A percentile compares a stretch with the other conserved stretches of the same genome.
Conservation (phyloP, 176 grass and related monocot genomes). For the Carex littledalei region DNA sequence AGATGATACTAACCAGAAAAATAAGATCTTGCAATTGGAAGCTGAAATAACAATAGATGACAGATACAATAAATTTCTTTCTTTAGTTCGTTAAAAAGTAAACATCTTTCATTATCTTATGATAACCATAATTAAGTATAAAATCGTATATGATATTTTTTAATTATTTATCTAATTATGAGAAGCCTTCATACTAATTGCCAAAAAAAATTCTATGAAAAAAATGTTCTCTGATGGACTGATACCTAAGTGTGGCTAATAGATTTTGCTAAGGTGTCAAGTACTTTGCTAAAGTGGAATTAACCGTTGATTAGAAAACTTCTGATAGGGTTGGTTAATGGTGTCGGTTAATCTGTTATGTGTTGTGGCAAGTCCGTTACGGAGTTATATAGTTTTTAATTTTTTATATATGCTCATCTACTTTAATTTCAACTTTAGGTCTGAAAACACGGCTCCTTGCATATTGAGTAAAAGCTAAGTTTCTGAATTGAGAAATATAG, state of each 20-base stretch:
- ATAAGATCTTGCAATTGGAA: no score
- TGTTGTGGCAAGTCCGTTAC: background rate
- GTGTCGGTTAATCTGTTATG: background rate
- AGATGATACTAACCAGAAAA: no score
- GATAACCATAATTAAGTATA: no score
- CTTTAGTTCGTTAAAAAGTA: no score
- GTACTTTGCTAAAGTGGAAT: background rate
- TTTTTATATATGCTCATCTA: background rate
- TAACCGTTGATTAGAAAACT: background rate
- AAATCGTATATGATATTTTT: background rate
- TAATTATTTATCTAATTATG: background rate
- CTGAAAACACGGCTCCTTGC: background rate
- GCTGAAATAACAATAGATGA: no score
- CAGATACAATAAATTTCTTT: no score
- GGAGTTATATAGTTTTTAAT: background rate
- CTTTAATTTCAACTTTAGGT: background rate
- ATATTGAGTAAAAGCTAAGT: background rate
- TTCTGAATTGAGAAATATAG: no score
- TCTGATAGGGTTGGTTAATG: background rate
- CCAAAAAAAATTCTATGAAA: no score
- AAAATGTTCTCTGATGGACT: background rate
- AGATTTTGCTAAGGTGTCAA: background rate
- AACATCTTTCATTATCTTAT: no score
- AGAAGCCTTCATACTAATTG: no score
- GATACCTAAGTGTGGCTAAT: background rate